These are phyloP conservation scores for Silene conica DNA, from an alignment of 148 eudicot genomes.

Conservation along the genomic window DNA sequence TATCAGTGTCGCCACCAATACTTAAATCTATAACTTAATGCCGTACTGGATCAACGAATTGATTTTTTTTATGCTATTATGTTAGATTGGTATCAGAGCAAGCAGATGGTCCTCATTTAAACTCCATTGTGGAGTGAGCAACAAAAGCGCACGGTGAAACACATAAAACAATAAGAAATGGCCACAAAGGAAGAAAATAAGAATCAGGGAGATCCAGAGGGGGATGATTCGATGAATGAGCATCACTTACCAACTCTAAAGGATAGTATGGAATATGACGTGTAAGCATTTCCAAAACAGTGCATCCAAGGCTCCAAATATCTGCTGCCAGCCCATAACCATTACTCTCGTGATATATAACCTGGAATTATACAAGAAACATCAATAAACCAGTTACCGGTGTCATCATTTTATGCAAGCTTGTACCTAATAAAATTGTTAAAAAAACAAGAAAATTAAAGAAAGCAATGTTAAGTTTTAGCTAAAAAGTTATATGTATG, in stretches of 20 bases:
- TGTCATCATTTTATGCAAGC: constrained; percentile 4
- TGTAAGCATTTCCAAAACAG: constrained; percentile 46
- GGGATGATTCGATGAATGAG: neutral
- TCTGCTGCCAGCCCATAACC: constrained; percentile 91
- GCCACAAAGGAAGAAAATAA: neutral
- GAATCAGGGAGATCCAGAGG: neutral
- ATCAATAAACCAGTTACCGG: neutral
- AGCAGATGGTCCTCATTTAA: neutral
- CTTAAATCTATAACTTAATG: no score
- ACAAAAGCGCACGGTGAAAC: neutral
- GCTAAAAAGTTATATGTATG: no score
- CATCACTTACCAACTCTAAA: constrained; percentile 53
- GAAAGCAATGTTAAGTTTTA: no score
- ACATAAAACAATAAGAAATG: neutral
- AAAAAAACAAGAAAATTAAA: no score
- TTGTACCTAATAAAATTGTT: neutral
- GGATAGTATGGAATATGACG: constrained; percentile 62
- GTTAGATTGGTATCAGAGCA: no score
- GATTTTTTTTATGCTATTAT: no score
- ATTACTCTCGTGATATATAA: constrained; percentile 43
- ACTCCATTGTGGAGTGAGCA: neutral
- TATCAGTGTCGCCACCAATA: no score
- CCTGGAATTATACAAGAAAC: constrained; percentile 35
- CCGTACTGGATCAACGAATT: no score
- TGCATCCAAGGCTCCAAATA: constrained; percentile 98